phyloP scores from a whole-genome alignment of 2,329 filamentous ascomycete genomes.

The Claviceps sp. region DNA sequence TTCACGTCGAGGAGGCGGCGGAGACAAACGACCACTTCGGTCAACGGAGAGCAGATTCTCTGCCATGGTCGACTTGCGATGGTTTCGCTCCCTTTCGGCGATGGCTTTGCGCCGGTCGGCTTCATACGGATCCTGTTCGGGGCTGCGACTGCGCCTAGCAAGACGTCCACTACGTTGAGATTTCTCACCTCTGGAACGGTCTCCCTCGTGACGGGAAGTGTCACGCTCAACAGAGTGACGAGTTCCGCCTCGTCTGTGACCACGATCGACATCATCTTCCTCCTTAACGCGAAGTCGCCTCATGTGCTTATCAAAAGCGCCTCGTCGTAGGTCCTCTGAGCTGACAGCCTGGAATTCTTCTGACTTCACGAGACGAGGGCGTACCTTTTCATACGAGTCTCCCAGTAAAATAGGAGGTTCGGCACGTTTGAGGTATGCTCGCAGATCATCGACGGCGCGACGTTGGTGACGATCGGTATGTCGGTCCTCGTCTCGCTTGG shows the following conservation, averaged over 20 bases:
- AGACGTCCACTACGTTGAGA: slow-evolving; percentile 46
- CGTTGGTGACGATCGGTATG: slow-evolving; percentile 77
- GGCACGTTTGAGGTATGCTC: slow-evolving; percentile 76
- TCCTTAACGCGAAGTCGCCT: slow-evolving; percentile 85
- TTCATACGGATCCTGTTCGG: slow-evolving; percentile 90
- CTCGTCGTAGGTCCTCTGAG: slow-evolving; percentile 68
- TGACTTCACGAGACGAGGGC: slow-evolving; percentile 62
- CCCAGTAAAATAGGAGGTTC: slow-evolving; percentile 66
- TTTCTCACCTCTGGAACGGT: slow-evolving; percentile 45
- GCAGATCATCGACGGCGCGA: slow-evolving; percentile 69
- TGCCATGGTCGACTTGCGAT: slow-evolving; percentile 66
- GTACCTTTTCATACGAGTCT: slow-evolving; percentile 84
- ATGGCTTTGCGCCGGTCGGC: slow-evolving; percentile 89
- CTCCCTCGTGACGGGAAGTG: slow-evolving; percentile 48
- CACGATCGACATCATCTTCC: slow-evolving; percentile 66
- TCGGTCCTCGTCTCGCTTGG: slow-evolving; percentile 73
- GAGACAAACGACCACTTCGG: slow-evolving; percentile 31
- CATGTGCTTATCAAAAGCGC: slow-evolving; percentile 84
- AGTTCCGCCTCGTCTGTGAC: slow-evolving; percentile 40
- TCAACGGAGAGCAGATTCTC: slow-evolving; percentile 44
- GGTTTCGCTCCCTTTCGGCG: slow-evolving; percentile 85
- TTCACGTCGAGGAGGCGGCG: slow-evolving; percentile 27
- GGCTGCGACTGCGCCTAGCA: slow-evolving; percentile 63
- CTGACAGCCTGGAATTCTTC: slow-evolving; percentile 75
- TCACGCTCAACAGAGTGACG: slow-evolving; percentile 39